Base-by-base conservation (phyloP, 257 asterid species). In the Anisodus acutangulus region DNA sequence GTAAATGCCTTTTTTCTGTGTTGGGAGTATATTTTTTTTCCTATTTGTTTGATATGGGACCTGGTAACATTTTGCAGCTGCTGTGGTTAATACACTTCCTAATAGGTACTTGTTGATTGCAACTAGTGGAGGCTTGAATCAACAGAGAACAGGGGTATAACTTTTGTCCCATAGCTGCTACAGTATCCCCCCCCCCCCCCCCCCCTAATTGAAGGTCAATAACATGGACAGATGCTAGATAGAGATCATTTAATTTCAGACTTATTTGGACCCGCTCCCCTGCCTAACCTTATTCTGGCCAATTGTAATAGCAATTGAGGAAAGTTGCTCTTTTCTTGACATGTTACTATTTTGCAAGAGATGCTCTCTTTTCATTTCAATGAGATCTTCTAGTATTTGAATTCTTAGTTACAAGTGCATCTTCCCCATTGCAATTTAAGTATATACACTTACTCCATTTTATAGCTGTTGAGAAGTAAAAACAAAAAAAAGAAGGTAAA, bases 71-170 rank as follows among this genome's bases (percentile, higher is more conserved):
- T 74, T 81, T 90, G 87, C 90, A 94, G 95, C 85, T 76, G 85
- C 92, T 16, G 88, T 64, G 80, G 82, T 39, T 76, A 88, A 85
- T 4, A 89, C 91, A 6, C 84, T 74, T 41, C 89, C 90, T 13
- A 83, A 88, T 41, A 85, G 95, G 57, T 93, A 92, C 86, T 88
- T 94, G 85, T 39, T 93, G 83, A 93, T 94, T 78, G 94, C 94
- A 72, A 92, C 97, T 0, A 94, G 98, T 70, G 98, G 98, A 82
- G 98, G 98, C 64, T 83, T 94, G 79, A 94, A 94, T 87, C 98
- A 94, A 80, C 98, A 94, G 82, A 92, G 98, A 90, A 93, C 96
- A 31, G 97, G 98, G 93, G 98, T 93, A 85, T 78, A 82, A 41
- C 83, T 71, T 68, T 54, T 59, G 47, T 31, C 64, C 6, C 12